phyloP scores from a whole-genome alignment of 2,329 filamentous ascomycete genomes.

The Colletotrichum magnum region DNA sequence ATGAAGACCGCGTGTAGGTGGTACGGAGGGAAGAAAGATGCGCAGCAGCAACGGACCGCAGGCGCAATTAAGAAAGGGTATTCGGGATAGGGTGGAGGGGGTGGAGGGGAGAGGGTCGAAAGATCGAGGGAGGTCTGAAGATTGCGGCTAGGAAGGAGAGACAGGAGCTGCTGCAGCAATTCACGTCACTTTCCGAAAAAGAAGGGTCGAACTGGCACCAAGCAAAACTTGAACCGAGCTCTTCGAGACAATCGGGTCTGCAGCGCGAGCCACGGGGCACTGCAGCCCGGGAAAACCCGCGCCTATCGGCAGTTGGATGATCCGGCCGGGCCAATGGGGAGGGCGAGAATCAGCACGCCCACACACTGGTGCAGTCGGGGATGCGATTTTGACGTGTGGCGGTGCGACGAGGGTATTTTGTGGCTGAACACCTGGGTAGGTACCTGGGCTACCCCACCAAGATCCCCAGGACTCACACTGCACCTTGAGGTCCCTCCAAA shows the following conservation, averaged over 20 bases:
- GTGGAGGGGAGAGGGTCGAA: neutral
- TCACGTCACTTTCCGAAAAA: constrained; percentile 42
- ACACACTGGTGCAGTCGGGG: no score
- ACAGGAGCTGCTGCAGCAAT: constrained; percentile 36
- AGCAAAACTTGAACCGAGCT: constrained; percentile 42
- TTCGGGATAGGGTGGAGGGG: constrained; percentile 10
- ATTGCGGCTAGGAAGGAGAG: constrained; percentile 24
- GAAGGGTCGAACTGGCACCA: constrained; percentile 38
- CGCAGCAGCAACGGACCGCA: constrained; percentile 24
- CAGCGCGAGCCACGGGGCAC: constrained; percentile 38
- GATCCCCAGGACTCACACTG: constrained; percentile 1
- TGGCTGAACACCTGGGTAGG: constrained; percentile 23
- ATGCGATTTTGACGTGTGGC: constrained; percentile 18
- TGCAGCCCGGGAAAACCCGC: constrained; percentile 43
- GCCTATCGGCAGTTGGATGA: neutral
- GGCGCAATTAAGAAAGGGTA: constrained; percentile 21
- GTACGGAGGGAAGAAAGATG: constrained; percentile 35
- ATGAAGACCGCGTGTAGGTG: constrained; percentile 11
- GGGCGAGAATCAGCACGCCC: constrained; percentile 27
- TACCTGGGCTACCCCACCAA: constrained; percentile 25
- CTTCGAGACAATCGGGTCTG: constrained; percentile 41
- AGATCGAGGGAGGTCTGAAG: constrained; percentile 12
- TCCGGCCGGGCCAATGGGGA: constrained; percentile 30
- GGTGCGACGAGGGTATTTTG: constrained; percentile 1
- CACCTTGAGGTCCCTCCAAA: constrained; percentile 34